Conservation (phyloP, 148 eudicot species). For the Vaccinium macrocarpon region DNA sequence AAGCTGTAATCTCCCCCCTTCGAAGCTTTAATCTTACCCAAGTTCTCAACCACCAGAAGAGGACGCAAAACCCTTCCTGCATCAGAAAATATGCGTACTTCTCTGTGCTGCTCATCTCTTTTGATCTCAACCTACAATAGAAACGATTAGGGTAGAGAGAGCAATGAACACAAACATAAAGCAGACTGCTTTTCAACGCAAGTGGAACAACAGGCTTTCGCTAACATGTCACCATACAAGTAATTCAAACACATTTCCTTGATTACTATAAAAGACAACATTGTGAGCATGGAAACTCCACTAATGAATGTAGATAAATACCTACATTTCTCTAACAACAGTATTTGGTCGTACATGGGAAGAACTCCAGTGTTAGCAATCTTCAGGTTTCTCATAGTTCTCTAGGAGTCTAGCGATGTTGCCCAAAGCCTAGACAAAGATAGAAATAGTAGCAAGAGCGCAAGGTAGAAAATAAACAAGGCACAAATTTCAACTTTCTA, state of each 20-base stretch:
- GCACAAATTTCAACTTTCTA: background rate
- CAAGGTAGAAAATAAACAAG: constrained; percentile 1
- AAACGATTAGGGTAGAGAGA: background rate
- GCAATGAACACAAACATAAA: background rate
- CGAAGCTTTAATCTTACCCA: constrained; percentile 51
- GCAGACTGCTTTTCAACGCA: background rate
- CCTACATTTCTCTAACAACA: background rate
- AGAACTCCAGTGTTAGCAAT: background rate
- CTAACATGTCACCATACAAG: background rate
- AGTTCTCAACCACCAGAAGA: constrained; percentile 72
- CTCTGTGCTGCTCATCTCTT: constrained; percentile 58
- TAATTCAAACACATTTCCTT: background rate
- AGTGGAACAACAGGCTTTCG: background rate
- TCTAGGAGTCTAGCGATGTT: background rate
- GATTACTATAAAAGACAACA: background rate
- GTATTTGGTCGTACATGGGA: background rate
- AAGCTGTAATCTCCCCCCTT: constrained; percentile 64
- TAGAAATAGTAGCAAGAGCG: background rate
- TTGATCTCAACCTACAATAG: constrained; percentile 69
- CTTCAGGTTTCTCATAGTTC: background rate
- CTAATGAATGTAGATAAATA: background rate
- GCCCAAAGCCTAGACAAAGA: background rate
- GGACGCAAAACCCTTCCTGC: constrained; percentile 93
- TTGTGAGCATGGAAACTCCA: background rate
- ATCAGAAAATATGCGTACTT: constrained; percentile 88